Evolutionary conservation across 768 basidiomycete genomes (phyloP).

Genomic region (Crepidotus variabilis): DNA sequence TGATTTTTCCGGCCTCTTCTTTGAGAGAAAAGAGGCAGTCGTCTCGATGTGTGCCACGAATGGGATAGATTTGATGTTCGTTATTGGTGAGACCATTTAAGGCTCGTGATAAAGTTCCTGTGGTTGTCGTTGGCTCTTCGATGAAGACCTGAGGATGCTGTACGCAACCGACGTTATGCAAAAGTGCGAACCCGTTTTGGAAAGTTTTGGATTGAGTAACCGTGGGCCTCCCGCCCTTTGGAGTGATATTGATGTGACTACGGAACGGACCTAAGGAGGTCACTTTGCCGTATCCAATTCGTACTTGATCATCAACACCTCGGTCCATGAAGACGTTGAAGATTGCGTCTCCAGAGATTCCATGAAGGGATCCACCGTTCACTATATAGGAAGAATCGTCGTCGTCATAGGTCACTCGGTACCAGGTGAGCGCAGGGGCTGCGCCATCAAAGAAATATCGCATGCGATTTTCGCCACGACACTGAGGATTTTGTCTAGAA

Average conservation of each 20-base stretch:
- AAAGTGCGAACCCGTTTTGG: no score
- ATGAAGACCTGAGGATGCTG: no score
- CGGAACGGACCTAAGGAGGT: neutral
- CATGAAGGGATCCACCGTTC: neutral
- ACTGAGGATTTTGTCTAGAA: neutral
- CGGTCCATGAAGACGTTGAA: neutral
- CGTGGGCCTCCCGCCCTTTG: no score
- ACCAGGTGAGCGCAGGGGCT: neutral
- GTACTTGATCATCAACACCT: neutral
- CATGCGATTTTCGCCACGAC: neutral
- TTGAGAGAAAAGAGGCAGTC: no score
- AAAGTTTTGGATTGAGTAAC: no score
- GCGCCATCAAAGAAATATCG: neutral
- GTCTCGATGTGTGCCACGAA: no score
- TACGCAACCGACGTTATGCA: no score
- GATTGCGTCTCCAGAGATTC: neutral
- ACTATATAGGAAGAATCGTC: neutral
- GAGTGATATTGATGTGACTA: neutral
- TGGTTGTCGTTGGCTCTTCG: no score
- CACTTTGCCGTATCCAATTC: neutral
- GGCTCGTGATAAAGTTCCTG: no score
- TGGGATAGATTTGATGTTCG: no score
- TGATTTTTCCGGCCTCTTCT: neutral
- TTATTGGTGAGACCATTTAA: no score
- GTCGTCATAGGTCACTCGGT: neutral